A percentile compares a stretch with the other conserved stretches of the same genome.
These are phyloP conservation scores for Acacia acuminata DNA, from an alignment of 306 rosid species.

Conservation along the genomic window DNA sequence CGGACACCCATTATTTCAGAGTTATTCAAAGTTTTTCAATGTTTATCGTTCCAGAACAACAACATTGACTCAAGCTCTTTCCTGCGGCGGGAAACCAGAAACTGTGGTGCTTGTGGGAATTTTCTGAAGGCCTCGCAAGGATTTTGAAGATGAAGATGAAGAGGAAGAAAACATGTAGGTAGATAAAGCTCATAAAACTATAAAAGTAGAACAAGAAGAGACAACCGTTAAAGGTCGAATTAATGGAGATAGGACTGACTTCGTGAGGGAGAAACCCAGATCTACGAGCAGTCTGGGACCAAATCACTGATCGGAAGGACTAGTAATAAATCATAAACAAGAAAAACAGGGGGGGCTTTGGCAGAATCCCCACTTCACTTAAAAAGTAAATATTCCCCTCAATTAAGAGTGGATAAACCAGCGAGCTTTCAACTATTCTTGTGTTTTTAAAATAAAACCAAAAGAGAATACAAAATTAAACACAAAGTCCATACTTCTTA, in stretches of 20 bases:
- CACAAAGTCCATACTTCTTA: neutral
- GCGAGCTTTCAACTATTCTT: neutral
- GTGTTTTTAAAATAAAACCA: neutral
- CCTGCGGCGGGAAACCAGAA: neutral
- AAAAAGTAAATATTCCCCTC: neutral
- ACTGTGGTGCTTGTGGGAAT: neutral
- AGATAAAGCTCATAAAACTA: constrained; percentile 13
- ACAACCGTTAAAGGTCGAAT: neutral
- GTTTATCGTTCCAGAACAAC: constrained; percentile 10
- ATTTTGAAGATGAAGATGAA: neutral
- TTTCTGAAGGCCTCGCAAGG: neutral
- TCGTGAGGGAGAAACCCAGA: constrained; percentile 30
- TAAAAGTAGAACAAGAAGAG: constrained; percentile 10
- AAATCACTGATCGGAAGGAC: constrained; percentile 27
- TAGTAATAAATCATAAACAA: constrained; percentile 11
- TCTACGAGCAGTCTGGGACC: constrained; percentile 33
- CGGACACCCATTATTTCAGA: constrained; percentile 7
- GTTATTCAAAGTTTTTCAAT: constrained; percentile 20
- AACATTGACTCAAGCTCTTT: neutral
- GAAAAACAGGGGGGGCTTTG: constrained; percentile 5
- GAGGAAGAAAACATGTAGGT: neutral
- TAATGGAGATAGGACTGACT: neutral
- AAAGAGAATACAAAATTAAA: neutral
- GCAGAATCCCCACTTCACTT: constrained; percentile 12
- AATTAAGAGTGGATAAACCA: neutral